These are phyloP conservation scores for Lachnellula subtilissima DNA, from an alignment of 2,329 filamentous ascomycete species.

Conservation along the genomic window DNA sequence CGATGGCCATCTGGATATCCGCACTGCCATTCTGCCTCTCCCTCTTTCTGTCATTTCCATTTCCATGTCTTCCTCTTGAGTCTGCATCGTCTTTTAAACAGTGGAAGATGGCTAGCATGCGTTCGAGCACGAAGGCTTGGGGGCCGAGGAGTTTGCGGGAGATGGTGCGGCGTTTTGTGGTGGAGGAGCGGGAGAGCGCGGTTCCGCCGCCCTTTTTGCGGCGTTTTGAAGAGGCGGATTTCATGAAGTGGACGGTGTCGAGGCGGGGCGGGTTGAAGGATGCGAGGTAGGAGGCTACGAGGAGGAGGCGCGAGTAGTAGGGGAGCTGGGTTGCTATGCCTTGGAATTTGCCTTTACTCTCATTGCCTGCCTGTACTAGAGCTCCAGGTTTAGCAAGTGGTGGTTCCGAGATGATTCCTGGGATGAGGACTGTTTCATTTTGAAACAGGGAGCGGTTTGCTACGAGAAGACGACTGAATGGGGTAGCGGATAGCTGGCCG, in stretches of 20 bases:
- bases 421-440: conserved; percentile 64
- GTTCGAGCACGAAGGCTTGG: conserved; percentile 71
- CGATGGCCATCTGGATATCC: conserved; percentile 60
- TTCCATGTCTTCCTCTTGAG: conserved; percentile 20
- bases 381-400: conserved; percentile 9
- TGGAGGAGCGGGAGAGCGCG: conserved; percentile 29
- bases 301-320: conserved; percentile 66
- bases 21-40: conserved; percentile 33
- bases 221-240: conserved; percentile 32
- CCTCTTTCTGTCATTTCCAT: background rate
- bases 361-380: conserved; percentile 1
- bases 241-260: conserved; percentile 69
- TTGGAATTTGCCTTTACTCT: conserved; percentile 4
- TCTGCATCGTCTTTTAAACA: conserved; percentile 50
- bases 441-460: conserved; percentile 65
- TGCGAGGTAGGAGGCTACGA: conserved; percentile 74
- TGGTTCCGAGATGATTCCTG: conserved; percentile 48
- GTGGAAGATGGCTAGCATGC: conserved; percentile 72
- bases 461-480: conserved; percentile 80
- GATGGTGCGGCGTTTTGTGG: conserved; percentile 62
- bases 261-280: conserved; percentile 74
- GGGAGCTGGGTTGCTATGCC: conserved; percentile 57
- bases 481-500: conserved; percentile 63
- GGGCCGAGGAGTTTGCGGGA: conserved; percentile 72
- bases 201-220: conserved; percentile 41